These are phyloP conservation scores for Massariosphaeria phaeospora DNA, from an alignment of 495 filamentous ascomycete species.

Conservation along the genomic window DNA sequence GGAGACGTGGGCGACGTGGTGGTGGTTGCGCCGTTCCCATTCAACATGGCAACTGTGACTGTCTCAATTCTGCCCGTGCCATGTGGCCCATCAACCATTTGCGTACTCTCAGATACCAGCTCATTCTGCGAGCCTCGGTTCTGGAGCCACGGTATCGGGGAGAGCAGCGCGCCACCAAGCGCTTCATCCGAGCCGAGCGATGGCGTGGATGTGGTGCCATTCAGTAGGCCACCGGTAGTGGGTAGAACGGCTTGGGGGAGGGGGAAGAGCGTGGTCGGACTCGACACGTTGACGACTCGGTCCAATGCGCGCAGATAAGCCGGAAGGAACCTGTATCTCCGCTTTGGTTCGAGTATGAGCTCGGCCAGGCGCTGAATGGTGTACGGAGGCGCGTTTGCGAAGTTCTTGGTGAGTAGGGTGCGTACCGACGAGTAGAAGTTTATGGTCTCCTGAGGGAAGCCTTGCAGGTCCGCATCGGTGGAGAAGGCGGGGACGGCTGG, in stretches of 20 bases:
- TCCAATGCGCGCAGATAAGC: slow-evolving; percentile 88
- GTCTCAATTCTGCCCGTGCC: slow-evolving; percentile 68
- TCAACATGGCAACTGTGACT: slow-evolving; percentile 63
- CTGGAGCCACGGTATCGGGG: slow-evolving; percentile 84
- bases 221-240: slow-evolving; percentile 40
- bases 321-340: slow-evolving; percentile 73
- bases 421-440: slow-evolving; percentile 62
- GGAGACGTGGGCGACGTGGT: slow-evolving; percentile 21
- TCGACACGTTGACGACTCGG: slow-evolving; percentile 88
- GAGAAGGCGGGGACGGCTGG: slow-evolving; percentile 31
- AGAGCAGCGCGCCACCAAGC: slow-evolving; percentile 84
- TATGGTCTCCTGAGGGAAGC: slow-evolving; percentile 60
- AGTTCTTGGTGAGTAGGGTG: slow-evolving; percentile 60
- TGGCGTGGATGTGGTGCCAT: slow-evolving; percentile 34
- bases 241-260: slow-evolving; percentile 60
- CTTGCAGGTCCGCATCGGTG: slow-evolving; percentile 13
- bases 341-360: slow-evolving; percentile 70
- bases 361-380: slow-evolving; percentile 91
- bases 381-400: slow-evolving; percentile 74
- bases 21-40: slow-evolving; percentile 26
- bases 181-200: slow-evolving; percentile 77
- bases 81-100: slow-evolving; percentile 67
- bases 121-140: slow-evolving; percentile 41
- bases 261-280: slow-evolving; percentile 71
- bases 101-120: slow-evolving; percentile 61